Conservation (phyloP, 2,329 filamentous ascomycete species). For the Volutella citrinella region DNA sequence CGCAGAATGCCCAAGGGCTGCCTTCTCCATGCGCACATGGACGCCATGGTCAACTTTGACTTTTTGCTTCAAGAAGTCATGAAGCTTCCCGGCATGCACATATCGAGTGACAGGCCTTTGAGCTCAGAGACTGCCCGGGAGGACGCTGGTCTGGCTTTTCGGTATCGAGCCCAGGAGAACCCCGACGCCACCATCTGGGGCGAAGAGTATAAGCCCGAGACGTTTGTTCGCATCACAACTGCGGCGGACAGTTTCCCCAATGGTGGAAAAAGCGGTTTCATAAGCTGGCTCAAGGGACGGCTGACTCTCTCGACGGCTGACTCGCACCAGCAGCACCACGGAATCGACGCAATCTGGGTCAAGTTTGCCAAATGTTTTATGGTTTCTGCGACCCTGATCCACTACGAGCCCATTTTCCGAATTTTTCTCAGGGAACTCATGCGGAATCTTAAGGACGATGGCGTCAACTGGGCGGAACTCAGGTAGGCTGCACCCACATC, state of each 20-base stretch:
- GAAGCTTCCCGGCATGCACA: constrained; percentile 69
- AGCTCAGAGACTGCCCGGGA: constrained; percentile 50
- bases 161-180: constrained; percentile 48
- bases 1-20: constrained; percentile 85
- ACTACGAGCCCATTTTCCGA: constrained; percentile 88
- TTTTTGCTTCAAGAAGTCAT: constrained; percentile 74
- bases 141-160: constrained; percentile 58
- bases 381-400: constrained; percentile 70
- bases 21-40: constrained; percentile 81
- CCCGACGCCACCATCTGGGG: constrained; percentile 61
- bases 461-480: constrained; percentile 81
- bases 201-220: constrained; percentile 55
- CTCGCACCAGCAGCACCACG: constrained; percentile 75
- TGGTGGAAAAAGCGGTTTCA: constrained; percentile 68
- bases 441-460: constrained; percentile 70
- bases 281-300: constrained; percentile 72
- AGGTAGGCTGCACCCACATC: constrained; percentile 35
- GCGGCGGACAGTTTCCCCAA: constrained; percentile 75
- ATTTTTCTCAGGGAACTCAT: constrained; percentile 71
- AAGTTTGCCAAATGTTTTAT: constrained; percentile 77
- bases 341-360: constrained; percentile 78
- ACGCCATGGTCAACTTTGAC: constrained; percentile 87
- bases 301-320: constrained; percentile 71
- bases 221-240: constrained; percentile 54
- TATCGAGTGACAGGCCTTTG: constrained; percentile 60